These are phyloP conservation scores for Sanghuangporus baumii DNA, from an alignment of 1,284 basidiomycete genomes.

Conservation along the genomic window DNA sequence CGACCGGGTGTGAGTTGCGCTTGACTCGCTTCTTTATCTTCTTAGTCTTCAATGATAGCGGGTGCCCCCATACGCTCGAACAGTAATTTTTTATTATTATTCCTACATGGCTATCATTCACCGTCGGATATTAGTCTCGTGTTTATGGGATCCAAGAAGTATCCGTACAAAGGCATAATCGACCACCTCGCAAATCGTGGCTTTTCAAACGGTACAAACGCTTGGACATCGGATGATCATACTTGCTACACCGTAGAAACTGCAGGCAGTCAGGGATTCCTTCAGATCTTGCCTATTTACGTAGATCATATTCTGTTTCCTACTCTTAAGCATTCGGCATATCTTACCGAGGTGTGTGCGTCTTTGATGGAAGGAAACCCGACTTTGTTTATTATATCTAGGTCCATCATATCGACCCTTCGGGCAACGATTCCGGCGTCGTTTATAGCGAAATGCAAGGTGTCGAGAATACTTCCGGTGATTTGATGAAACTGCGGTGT, in stretches of 20 bases:
- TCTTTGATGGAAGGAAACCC: constrained; percentile 3
- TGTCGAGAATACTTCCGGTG: constrained; percentile 86
- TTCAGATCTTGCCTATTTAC: constrained; percentile 92
- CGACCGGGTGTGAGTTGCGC: constrained; percentile 5
- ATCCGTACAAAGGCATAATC: constrained; percentile 96
- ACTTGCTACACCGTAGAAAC: constrained; percentile 98
- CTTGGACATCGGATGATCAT: constrained; percentile 82
- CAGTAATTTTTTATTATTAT: constrained; percentile 46
- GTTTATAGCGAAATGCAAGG: constrained; percentile 99
- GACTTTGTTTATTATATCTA: constrained; percentile 27
- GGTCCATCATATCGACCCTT: constrained; percentile 90
- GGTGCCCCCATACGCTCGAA: constrained; percentile 91
- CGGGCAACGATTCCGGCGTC: constrained; percentile 92
- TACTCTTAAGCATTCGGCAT: constrained; percentile 88
- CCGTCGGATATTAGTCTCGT: constrained; percentile 52
- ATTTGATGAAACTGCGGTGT: constrained; percentile 85
- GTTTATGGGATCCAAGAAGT: constrained; percentile 92
- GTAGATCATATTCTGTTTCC: constrained; percentile 98
- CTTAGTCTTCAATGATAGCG: constrained; percentile 86
- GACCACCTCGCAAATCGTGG: constrained; percentile 97
- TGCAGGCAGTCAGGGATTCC: constrained; percentile 92
- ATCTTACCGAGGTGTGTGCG: constrained; percentile 76
- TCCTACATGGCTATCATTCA: constrained; percentile 11
- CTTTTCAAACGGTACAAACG: constrained; percentile 90
- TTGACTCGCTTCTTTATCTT: constrained; percentile 6